Conservation (phyloP, 2,329 filamentous ascomycete species). For the Diaporthe destruens region DNA sequence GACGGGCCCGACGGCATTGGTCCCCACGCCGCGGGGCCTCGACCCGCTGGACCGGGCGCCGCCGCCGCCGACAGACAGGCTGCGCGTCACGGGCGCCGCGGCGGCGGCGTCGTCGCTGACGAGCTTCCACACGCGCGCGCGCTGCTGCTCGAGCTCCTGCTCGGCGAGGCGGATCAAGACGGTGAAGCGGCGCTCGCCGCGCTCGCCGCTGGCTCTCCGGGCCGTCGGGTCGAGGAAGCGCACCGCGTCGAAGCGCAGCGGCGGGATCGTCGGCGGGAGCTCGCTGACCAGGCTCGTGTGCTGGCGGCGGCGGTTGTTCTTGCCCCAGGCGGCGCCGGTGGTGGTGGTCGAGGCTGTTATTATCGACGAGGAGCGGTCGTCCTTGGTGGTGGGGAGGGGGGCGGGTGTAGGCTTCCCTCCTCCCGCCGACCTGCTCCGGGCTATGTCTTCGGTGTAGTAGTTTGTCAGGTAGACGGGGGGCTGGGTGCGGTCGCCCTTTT, state of each 20-base stretch:
- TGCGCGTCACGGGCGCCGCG: conserved; percentile 12
- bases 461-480: conserved; percentile 7
- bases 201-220: no score
- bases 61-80: conserved; percentile 8
- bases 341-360: conserved; percentile 4
- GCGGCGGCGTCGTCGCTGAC: conserved; percentile 5
- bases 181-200: conserved; percentile 26
- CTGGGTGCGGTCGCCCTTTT: conserved; percentile 1
- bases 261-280: neutral
- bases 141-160: conserved; percentile 34
- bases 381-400: neutral
- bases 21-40: conserved; percentile 3
- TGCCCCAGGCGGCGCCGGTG: no score
- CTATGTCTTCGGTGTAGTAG: neutral
- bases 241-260: conserved; percentile 22
- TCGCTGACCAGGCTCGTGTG: conserved; percentile 27
- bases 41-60: neutral
- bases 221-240: conserved; percentile 14
- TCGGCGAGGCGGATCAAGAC: conserved; percentile 32
- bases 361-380: conserved; percentile 14
- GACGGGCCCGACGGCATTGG: neutral
- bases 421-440: no score
- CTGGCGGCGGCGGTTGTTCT: no score
- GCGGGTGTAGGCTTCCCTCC: no score
- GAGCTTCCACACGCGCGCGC: conserved; percentile 6